These are phyloP conservation scores for Dichotomopilus funicola DNA, from an alignment of 2,329 filamentous ascomycete genomes.

Conservation along the genomic window DNA sequence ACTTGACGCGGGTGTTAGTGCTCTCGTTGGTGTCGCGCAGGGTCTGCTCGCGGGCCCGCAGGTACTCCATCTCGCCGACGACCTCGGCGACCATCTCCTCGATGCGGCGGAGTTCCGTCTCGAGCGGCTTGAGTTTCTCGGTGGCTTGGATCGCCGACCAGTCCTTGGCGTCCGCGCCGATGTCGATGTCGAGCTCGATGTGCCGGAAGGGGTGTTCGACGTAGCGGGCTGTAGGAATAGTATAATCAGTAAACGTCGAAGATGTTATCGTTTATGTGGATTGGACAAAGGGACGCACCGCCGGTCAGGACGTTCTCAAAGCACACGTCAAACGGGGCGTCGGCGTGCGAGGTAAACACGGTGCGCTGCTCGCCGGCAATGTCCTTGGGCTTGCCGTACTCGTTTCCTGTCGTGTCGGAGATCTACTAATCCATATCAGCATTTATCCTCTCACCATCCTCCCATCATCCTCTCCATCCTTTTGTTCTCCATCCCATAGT, in stretches of 20 bases:
- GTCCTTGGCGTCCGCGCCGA: constrained; percentile 94
- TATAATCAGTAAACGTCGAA: too few relatives aligned
- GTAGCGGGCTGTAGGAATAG: too few relatives aligned
- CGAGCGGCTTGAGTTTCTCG: constrained; percentile 96
- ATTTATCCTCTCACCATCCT: constrained; percentile 3
- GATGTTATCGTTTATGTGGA: too few relatives aligned
- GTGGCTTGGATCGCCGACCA: constrained; percentile 94
- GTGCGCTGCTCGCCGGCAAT: constrained; percentile 86
- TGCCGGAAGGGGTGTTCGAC: constrained; percentile 54
- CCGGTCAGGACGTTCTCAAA: constrained; percentile 77
- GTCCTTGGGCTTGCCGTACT: constrained; percentile 88
- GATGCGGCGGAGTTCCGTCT: constrained; percentile 87
- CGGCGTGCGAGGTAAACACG: constrained; percentile 86
- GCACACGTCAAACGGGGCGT: constrained; percentile 93
- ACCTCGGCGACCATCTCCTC: constrained; percentile 87
- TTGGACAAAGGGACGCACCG: constrained; percentile 46
- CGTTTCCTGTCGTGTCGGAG: constrained; percentile 89
- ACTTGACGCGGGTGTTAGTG: constrained; percentile 97
- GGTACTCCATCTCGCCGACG: constrained; percentile 92
- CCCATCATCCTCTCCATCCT: too few relatives aligned
- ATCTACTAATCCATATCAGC: constrained; percentile 53
- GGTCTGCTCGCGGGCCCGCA: constrained; percentile 84
- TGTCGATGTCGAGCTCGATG: constrained; percentile 90
- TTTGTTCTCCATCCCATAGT: neutral
- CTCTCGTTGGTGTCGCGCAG: constrained; percentile 98